Base-by-base conservation (phyloP, 2,329 filamentous ascomycete genomes). In the Hypoxylon sp. region DNA sequence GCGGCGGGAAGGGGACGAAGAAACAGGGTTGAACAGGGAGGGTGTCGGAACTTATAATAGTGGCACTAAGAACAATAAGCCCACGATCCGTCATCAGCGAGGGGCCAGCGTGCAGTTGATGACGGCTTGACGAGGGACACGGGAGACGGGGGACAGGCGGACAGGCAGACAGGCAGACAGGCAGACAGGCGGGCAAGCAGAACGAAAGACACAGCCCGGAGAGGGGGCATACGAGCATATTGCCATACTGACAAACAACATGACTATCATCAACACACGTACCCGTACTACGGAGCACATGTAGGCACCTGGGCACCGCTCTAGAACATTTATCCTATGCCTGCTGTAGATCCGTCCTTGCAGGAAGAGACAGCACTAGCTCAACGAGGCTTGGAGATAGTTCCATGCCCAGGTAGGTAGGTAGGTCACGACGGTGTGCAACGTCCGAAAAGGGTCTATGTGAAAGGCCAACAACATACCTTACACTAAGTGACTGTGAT, bases 11-110 rank as follows among this genome's bases (percentile, higher is more conserved):
- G 56, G 50, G 67, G 64, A 68, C 51, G 64, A 68, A 62, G 63
- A 62, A 58, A 46, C 53, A 65, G 56, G 66, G 62, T 26, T 26
- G 24, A 62, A 60, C 49, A 65, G 62, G 68, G 70, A 70, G 70
- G 68, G 63, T 62, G 57, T 47, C 61, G 61, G 64, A 67, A 68
- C 68, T 72, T 71, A 69, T 71, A 72, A 71, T 67, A 72, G 60
- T 47, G 61, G 56, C 70, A 65, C 68, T 67, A 67, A 56, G 52
- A 69, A 50, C 56, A 61, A 49, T 52, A 64, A 68, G 62, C 56
- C 67, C 59, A 68, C 59, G 59, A 65, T 67, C 57, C 59, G 28
- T 66, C 61, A 68, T 69, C 67, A 71, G 68, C 68, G 67, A 65
- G 62, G 52, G 62, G 64, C 57, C 47, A 53, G 55, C 60, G 50